Conservation (phyloP, 1,284 basidiomycete species). For the Porodaedalea pini region DNA sequence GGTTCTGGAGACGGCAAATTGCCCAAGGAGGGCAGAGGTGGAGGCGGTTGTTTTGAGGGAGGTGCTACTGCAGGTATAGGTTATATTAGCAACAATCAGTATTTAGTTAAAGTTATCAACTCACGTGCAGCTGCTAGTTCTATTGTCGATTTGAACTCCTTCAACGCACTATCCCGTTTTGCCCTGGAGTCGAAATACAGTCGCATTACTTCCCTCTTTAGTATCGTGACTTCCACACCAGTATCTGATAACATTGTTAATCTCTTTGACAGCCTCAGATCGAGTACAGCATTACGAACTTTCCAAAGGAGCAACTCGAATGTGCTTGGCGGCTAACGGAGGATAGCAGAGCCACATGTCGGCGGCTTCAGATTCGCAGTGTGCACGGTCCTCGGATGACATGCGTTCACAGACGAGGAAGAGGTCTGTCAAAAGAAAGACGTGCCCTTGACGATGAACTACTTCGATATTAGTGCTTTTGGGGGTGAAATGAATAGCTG, state of each 20-base stretch:
- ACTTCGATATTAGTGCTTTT: slow-evolving; percentile 71
- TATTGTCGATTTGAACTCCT: slow-evolving; percentile 82
- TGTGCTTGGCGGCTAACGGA: slow-evolving; percentile 91
- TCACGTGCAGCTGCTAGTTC: slow-evolving; percentile 73
- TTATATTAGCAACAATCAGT: slow-evolving; percentile 5
- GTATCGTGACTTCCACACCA: slow-evolving; percentile 74
- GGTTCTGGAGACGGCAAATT: slow-evolving; percentile 23
- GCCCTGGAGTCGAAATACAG: slow-evolving; percentile 63
- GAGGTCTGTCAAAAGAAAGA: slow-evolving; percentile 90
- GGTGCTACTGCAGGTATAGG: slow-evolving; percentile 44
- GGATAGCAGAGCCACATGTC: slow-evolving; percentile 97
- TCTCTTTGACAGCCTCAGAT: background rate
- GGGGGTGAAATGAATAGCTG: slow-evolving; percentile 76
- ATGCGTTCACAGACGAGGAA: slow-evolving; percentile 88
- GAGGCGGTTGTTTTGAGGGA: slow-evolving; percentile 55
- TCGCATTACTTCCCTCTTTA: slow-evolving; percentile 84
- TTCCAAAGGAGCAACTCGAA: slow-evolving; percentile 65
- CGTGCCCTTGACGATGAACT: slow-evolving; percentile 72
- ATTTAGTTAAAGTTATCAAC: slow-evolving; percentile 29
- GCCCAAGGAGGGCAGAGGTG: slow-evolving; percentile 49
- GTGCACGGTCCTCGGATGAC: slow-evolving; percentile 55
- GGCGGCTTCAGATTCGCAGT: slow-evolving; percentile 51
- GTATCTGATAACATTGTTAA: slow-evolving; percentile 46
- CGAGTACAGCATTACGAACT: slow-evolving; percentile 34
- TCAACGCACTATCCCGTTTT: slow-evolving; percentile 63